Evolutionary conservation across 345 rosid genomes (phyloP), one percentile per base, ranked within the genome.

Genomic region (Camelina neglecta): DNA sequence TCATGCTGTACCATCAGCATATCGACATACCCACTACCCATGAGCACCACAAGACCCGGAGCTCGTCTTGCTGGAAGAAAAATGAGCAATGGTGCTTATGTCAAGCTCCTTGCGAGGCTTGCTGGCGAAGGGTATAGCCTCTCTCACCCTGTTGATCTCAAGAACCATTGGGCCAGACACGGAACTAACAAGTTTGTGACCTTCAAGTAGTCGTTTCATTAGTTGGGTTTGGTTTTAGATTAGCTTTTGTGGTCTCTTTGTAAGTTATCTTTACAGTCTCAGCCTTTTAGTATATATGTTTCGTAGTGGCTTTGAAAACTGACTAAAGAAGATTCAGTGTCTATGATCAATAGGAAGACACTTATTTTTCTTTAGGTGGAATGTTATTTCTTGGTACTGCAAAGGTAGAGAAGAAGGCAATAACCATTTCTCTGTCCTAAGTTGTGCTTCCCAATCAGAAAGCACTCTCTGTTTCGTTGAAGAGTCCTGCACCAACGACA

Each of bases 141-240:
- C 24, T 80, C 88, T 65, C 64, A 39, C 33, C 84, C 91, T 4
- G 81, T 90, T 73, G 87, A 88, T 75, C 81, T 88, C 86, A 88
- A 80, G 83, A 72, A 79, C 57, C 90, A 84, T 67, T 88, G 91
- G 93, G 90, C 93, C 41, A 83, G 90, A 71, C 87, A 88, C 29
- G 96, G 93, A 65, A 84, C 91, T 38, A 87, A 90, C 82, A 86
- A 85, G 85, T 88, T 85, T 71, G 88, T 90, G 36, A 87, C 89
- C 50, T 85, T 86, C 82, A 85, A 82, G 75, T 88, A 86, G 61
- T 48, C 21, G 10, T 50, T 48, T 48, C 24, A 57, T 56, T 11
- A 39, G 31, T 39, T 62, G 18, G 39, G 64, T 21, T 69, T 13
- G 20, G 54, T 44, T 23, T 48, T 44, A 74, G 60, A 29, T 68